Percentiles rank a stretch among this genome's conserved stretches.
These are phyloP conservation scores for Stagonosporopsis rhizophila DNA, from an alignment of 2,329 filamentous ascomycete species.

Conservation along the genomic window DNA sequence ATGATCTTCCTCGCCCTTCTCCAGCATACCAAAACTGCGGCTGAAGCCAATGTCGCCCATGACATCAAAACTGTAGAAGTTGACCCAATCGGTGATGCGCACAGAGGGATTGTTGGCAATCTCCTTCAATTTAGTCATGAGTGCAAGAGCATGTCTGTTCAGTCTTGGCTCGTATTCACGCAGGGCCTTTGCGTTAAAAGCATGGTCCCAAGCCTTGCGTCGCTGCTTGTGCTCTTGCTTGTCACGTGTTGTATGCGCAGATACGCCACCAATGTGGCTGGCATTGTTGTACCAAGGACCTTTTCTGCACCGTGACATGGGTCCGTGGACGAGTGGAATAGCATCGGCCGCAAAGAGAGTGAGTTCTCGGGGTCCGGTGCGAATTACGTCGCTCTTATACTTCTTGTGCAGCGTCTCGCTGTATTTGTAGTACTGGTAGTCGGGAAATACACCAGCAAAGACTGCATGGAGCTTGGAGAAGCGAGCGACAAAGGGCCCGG, in stretches of 20 bases:
- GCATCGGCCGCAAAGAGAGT: conserved; percentile 40
- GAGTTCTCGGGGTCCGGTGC: conserved; percentile 46
- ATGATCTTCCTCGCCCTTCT: conserved; percentile 38
- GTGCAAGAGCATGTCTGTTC: conserved; percentile 35
- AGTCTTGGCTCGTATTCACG: conserved; percentile 47
- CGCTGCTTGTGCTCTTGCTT: conserved; percentile 39
- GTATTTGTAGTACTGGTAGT: conserved; percentile 36
- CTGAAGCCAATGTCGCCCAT: conserved; percentile 57
- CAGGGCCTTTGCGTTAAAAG: conserved; percentile 43
- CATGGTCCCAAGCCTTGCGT: conserved; percentile 44
- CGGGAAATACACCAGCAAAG: conserved; percentile 25
- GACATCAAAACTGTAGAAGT: conserved; percentile 57
- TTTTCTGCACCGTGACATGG: conserved; percentile 41
- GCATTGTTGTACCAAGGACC: conserved; percentile 34
- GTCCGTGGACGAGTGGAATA: conserved; percentile 38
- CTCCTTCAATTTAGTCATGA: conserved; percentile 37
- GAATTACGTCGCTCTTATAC: conserved; percentile 43
- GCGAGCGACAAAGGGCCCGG: conserved; percentile 48
- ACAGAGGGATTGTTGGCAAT: conserved; percentile 27
- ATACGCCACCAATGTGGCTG: conserved; percentile 27
- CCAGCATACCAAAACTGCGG: conserved; percentile 50
- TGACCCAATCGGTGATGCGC: conserved; percentile 42
- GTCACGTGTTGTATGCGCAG: conserved; percentile 39
- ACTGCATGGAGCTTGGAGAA: conserved; percentile 51
- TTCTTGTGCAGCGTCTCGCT: conserved; percentile 34